phyloP scores from a whole-genome alignment of 805 yeast species.

The Candida pseudoglaebosa region DNA sequence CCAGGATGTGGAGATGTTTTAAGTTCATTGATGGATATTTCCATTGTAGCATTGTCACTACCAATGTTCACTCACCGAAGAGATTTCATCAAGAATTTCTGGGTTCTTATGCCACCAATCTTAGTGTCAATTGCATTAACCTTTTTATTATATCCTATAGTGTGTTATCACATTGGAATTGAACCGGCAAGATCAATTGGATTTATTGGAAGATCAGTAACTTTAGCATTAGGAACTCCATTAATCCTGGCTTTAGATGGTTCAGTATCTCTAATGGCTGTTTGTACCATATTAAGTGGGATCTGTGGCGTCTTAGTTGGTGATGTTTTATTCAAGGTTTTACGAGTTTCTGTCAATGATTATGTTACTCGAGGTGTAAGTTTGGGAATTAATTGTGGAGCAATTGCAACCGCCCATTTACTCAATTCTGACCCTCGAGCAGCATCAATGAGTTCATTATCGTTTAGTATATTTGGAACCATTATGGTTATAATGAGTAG shows the following conservation, averaged over 20 bases:
- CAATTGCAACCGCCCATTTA: conserved; percentile 76
- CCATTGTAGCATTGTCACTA: conserved; percentile 69
- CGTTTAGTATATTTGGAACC: conserved; percentile 71
- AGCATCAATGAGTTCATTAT: conserved; percentile 70
- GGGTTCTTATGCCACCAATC: conserved; percentile 57
- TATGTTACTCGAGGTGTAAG: conserved; percentile 75
- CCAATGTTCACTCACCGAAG: conserved; percentile 74
- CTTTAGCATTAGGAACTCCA: conserved; percentile 78
- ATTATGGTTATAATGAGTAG: conserved; percentile 67
- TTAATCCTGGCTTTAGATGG: conserved; percentile 65
- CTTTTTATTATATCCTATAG: conserved; percentile 66
- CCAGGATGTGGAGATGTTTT: conserved; percentile 85
- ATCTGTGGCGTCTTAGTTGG: conserved; percentile 69
- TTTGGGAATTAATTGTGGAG: conserved; percentile 75
- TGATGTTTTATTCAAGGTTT: conserved; percentile 46
- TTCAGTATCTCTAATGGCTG: conserved; percentile 68
- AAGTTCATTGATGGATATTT: conserved; percentile 66
- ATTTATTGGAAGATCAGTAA: conserved; percentile 74
- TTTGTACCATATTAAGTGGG: conserved; percentile 73
- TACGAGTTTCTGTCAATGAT: conserved; percentile 57
- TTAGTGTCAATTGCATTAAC: conserved; percentile 51
- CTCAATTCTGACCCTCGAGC: conserved; percentile 71
- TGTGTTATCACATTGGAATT: conserved; percentile 64
- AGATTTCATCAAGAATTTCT: conserved; percentile 58
- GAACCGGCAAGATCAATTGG: conserved; percentile 60